Evolutionary conservation across 495 filamentous ascomycete genomes (phyloP).

Genomic region (Tuber indicum): DNA sequence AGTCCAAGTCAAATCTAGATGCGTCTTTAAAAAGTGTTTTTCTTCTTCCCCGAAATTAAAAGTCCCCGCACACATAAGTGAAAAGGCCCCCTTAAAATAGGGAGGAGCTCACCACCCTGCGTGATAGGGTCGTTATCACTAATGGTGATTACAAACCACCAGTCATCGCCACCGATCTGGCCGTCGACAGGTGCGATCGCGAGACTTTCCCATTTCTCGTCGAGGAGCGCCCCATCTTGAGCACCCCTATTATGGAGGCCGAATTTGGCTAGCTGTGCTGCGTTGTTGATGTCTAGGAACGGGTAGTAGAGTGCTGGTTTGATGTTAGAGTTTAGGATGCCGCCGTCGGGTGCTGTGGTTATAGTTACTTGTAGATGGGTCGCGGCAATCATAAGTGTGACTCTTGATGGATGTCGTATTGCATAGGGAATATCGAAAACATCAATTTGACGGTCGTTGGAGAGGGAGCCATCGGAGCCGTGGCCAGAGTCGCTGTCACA

Average conservation of each 20-base stretch:
- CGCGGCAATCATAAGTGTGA: slow-evolving; percentile 48
- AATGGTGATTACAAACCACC: slow-evolving; percentile 63
- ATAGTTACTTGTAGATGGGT: slow-evolving; percentile 23
- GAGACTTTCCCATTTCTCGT: slow-evolving; percentile 80
- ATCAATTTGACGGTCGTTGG: slow-evolving; percentile 66
- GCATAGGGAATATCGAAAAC: slow-evolving; percentile 56
- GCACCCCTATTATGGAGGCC: slow-evolving; percentile 61
- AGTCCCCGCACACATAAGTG: slow-evolving; percentile 45
- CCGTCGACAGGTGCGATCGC: slow-evolving; percentile 58
- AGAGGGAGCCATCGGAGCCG: slow-evolving; percentile 50
- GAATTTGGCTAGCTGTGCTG: slow-evolving; percentile 60
- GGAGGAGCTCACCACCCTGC: slow-evolving; percentile 54
- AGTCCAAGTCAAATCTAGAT: slow-evolving; percentile 60
- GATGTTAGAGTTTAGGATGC: slow-evolving; percentile 54
- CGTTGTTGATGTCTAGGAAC: slow-evolving; percentile 69
- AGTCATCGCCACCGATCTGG: slow-evolving; percentile 45
- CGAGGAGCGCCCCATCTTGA: slow-evolving; percentile 53
- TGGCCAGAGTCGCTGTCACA: slow-evolving; percentile 58
- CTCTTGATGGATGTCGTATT: slow-evolving; percentile 62
- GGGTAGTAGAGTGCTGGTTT: slow-evolving; percentile 60
- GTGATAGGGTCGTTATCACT: slow-evolving; percentile 80
- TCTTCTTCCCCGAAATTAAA: slow-evolving; percentile 56
- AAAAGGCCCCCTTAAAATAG: slow-evolving; percentile 14
- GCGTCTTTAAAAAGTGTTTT: slow-evolving; percentile 53
- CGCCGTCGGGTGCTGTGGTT: slow-evolving; percentile 45